phyloP scores from a whole-genome alignment of 805 yeast species.

The Saccharomyces jurei region DNA sequence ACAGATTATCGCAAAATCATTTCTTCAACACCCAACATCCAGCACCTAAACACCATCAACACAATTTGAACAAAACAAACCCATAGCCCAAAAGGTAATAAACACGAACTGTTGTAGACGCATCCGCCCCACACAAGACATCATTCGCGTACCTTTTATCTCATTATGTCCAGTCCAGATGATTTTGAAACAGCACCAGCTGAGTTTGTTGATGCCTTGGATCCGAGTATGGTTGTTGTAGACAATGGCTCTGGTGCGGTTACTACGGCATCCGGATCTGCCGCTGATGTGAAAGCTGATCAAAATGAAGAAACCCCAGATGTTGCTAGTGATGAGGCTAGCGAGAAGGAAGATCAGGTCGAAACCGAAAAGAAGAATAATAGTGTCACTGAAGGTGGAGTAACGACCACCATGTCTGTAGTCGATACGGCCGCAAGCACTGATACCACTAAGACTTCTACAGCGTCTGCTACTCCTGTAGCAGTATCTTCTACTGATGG shows the following conservation, averaged over 20 bases:
- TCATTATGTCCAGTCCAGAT: conserved; percentile 13
- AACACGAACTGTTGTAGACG: background rate
- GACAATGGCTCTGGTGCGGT: background rate
- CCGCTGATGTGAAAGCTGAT: background rate
- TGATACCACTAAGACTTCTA: background rate
- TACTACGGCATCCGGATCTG: background rate
- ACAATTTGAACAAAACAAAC: background rate
- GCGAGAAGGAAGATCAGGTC: background rate
- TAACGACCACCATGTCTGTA: conserved; percentile 1
- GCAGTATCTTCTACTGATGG: background rate
- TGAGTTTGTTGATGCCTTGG: conserved; percentile 20
- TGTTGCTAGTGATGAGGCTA: background rate
- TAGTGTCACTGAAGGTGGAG: background rate
- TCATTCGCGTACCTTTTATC: background rate
- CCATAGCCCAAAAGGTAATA: background rate
- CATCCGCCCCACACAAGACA: background rate
- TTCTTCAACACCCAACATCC: conserved; percentile 2
- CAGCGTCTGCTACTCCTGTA: background rate
- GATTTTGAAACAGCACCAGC: conserved; percentile 25
- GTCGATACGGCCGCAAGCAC: background rate
- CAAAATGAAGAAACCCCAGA: background rate
- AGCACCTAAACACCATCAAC: conserved; percentile 17
- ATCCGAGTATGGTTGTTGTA: conserved; percentile 2
- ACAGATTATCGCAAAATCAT: background rate
- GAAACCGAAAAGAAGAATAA: background rate